Evolutionary conservation across 2,329 filamentous ascomycete genomes (phyloP).

Genomic region (Endoconidiophora laricicola): DNA sequence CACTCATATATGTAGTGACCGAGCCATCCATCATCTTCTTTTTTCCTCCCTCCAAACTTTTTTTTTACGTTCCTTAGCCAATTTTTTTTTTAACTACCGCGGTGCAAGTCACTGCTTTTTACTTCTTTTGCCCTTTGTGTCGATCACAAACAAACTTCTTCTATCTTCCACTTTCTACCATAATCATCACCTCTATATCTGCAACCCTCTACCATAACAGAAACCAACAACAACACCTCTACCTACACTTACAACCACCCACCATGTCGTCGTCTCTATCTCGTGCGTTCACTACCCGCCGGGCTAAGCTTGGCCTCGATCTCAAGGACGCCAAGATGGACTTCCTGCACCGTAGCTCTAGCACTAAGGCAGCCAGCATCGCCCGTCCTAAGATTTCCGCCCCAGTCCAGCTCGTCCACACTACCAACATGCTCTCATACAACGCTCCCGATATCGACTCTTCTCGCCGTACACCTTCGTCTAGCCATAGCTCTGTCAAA

Average conservation of each 20-base stretch:
- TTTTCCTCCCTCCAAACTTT: constrained; percentile 1
- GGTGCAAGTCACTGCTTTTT: constrained; percentile 3
- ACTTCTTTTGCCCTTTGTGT: constrained; percentile 3
- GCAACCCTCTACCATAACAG: neutral
- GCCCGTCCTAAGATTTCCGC: constrained; percentile 61
- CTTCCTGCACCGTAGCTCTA: constrained; percentile 32
- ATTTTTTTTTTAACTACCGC: constrained; percentile 7
- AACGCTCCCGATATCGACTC: constrained; percentile 64
- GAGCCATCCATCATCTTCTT: neutral
- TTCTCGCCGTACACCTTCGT: constrained; percentile 28
- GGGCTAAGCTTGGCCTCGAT: constrained; percentile 36
- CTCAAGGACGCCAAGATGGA: constrained; percentile 24
- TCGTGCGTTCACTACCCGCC: constrained; percentile 55
- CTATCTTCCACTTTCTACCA: neutral
- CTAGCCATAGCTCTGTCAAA: constrained; percentile 34
- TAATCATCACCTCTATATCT: constrained; percentile 7
- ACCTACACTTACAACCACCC: neutral
- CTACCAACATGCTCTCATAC: constrained; percentile 92
- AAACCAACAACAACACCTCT: constrained; percentile 10
- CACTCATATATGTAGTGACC: constrained; percentile 8
- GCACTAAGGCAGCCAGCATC: constrained; percentile 26
- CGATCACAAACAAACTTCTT: neutral
- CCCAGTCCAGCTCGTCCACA: constrained; percentile 75
- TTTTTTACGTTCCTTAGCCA: neutral
- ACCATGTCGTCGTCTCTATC: constrained; percentile 40